Evolutionary conservation across 108 stramenopile genomes (phyloP), one percentile per base, ranked within the genome.

Genomic region (Cyclostephanos tholiformis): DNA sequence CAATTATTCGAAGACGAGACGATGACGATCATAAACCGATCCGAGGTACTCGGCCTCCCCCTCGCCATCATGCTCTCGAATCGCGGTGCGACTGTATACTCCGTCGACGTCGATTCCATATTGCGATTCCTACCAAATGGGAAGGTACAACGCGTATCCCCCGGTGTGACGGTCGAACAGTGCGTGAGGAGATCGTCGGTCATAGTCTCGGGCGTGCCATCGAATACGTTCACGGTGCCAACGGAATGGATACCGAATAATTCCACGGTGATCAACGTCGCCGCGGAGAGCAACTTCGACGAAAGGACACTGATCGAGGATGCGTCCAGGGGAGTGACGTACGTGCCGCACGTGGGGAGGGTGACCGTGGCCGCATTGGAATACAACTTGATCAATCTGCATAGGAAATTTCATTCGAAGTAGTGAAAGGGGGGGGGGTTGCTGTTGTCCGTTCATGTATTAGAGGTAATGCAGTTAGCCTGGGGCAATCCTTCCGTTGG

Each of bases 281-380:
- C 96, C 50, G 84, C 87, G 63, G 88, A 88, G 65, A 66, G 80
- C 17, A 97, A 97, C 69, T 86, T 97, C 12, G 86, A 93, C 35
- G 95, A 94, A 70, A 90, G 86, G 19, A 75, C 80, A 5, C 71
- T 96, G 22, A 10, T 41, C 41, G 41, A 90, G n/a, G 80, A 84
- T 0, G 50, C 71, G 39, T 73, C 78, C 14, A 66, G 72, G 13
- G 87, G 87, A 10, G 84, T 95, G 25, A 85, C 68, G 26, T 95
- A 92, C 77, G 85, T 98, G 25, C 91, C 97, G 3, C 86, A 93
- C 67, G 97, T 98, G 25, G 97, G 97, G 25, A 91, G 96, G 68
- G 96, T 97, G 17, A 98, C 97, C 1, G 95, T 97, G 26, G 95
- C 96, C 9, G 86, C 92, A 62, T 75, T 98, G 51, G 95, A 97